phyloP scores from a whole-genome alignment of 2,329 filamentous ascomycete genomes.

The Fusarium lyarnte region DNA sequence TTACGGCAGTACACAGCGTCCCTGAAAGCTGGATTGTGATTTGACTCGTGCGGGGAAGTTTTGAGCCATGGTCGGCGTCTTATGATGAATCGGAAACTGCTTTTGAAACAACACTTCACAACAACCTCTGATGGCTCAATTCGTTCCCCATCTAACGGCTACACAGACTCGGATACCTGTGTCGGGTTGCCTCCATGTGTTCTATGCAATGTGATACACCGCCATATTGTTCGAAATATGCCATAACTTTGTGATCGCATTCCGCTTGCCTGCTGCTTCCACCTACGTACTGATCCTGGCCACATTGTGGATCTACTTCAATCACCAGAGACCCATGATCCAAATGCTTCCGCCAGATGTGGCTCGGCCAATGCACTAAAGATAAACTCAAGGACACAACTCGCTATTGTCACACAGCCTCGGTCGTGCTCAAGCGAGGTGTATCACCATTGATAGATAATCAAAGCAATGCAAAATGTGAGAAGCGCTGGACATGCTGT shows the following conservation, averaged over 20 bases:
- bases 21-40: slow-evolving; percentile 44
- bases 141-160: slow-evolving; percentile 7
- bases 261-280: not conserved
- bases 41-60: slow-evolving; percentile 43
- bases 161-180: slow-evolving; percentile 2
- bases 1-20: slow-evolving; percentile 43
- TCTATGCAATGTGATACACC: slow-evolving; percentile 3
- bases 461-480: not conserved
- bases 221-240: not conserved
- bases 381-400: not conserved
- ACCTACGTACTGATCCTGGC: no score
- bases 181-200: slow-evolving; percentile 16
- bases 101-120: slow-evolving; percentile 40
- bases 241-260: not conserved
- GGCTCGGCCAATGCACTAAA: not conserved
- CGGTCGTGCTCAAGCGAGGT: not conserved
- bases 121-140: slow-evolving; percentile 14
- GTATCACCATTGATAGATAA: not conserved
- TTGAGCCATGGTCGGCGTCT: slow-evolving; percentile 45
- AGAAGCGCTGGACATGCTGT: not conserved
- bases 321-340: not conserved
- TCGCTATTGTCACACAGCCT: not conserved
- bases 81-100: slow-evolving; percentile 45
- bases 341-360: not conserved
- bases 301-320: not conserved